Evolutionary conservation across 2,329 filamentous ascomycete species (phyloP).

Genomic region (Aspergillus glaucus): DNA sequence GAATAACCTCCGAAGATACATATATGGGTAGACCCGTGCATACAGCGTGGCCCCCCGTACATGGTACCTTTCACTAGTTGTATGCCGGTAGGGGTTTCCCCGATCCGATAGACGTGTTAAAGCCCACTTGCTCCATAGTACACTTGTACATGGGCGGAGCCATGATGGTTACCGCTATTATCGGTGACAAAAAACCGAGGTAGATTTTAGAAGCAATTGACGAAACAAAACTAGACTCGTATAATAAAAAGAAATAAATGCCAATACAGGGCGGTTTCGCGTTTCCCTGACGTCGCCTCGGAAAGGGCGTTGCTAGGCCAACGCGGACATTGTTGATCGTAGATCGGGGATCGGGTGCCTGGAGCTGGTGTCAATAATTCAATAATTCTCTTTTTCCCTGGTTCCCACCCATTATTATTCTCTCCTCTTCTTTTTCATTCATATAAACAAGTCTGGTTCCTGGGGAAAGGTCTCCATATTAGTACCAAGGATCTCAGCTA

Average conservation of each 20-base stretch:
- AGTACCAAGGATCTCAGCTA: slow-evolving; percentile 2
- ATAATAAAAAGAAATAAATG: background rate
- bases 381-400: slow-evolving; percentile 17
- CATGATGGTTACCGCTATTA: no score
- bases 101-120: background rate
- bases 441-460: slow-evolving; percentile 2
- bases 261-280: slow-evolving; percentile 15
- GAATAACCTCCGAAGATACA: slow-evolving; percentile 1
- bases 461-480: slow-evolving; percentile 1
- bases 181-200: background rate
- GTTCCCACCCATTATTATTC: slow-evolving; percentile 24
- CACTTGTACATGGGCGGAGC: background rate
- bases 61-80: no score
- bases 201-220: slow-evolving; percentile 3
- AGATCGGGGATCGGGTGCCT: slow-evolving; percentile 30
- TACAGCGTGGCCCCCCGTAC: background rate
- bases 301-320: slow-evolving; percentile 31
- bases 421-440: slow-evolving; percentile 9
- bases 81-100: background rate
- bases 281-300: slow-evolving; percentile 26
- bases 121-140: background rate
- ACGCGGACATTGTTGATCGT: slow-evolving; percentile 36
- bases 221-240: slow-evolving; percentile 3
- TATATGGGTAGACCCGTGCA: background rate
- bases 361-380: slow-evolving; percentile 27